phyloP scores from a whole-genome alignment of 2,329 filamentous ascomycete genomes.

The Rachicladosporium sp. region DNA sequence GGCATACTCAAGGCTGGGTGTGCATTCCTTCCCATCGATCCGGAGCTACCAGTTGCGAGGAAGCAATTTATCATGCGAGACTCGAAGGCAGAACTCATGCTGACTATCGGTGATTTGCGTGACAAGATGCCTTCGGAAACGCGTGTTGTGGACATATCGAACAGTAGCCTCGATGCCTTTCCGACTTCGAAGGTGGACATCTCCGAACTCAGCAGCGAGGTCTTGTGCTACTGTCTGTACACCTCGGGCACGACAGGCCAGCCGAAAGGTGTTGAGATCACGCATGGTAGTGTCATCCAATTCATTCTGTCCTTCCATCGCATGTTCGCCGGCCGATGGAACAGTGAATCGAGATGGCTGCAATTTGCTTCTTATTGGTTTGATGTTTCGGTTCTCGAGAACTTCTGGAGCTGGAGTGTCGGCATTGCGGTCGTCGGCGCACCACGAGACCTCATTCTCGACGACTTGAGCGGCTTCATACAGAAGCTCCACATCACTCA shows the following conservation, averaged over 20 bases:
- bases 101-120: slow-evolving; percentile 24
- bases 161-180: slow-evolving; percentile 3
- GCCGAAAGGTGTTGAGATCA: slow-evolving; percentile 79
- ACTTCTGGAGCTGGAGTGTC: slow-evolving; percentile 92
- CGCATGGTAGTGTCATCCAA: slow-evolving; percentile 78
- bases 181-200: slow-evolving; percentile 23
- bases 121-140: neutral
- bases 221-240: slow-evolving; percentile 72
- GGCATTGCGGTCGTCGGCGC: slow-evolving; percentile 75
- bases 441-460: slow-evolving; percentile 71
- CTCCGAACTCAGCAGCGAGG: slow-evolving; percentile 31
- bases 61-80: slow-evolving; percentile 69
- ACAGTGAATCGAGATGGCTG: slow-evolving; percentile 62
- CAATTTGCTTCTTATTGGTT: slow-evolving; percentile 94
- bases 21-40: slow-evolving; percentile 69
- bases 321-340: slow-evolving; percentile 66
- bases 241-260: slow-evolving; percentile 79
- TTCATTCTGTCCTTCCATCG: slow-evolving; percentile 77
- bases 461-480: slow-evolving; percentile 66
- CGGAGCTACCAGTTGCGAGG: slow-evolving; percentile 56
- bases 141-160: neutral
- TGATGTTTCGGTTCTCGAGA: slow-evolving; percentile 83
- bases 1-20: slow-evolving; percentile 74
- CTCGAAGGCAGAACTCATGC: slow-evolving; percentile 44
- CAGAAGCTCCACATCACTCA: slow-evolving; percentile 66